These are phyloP conservation scores for Candida verbasci DNA, from an alignment of 805 yeast species.

Conservation along the genomic window DNA sequence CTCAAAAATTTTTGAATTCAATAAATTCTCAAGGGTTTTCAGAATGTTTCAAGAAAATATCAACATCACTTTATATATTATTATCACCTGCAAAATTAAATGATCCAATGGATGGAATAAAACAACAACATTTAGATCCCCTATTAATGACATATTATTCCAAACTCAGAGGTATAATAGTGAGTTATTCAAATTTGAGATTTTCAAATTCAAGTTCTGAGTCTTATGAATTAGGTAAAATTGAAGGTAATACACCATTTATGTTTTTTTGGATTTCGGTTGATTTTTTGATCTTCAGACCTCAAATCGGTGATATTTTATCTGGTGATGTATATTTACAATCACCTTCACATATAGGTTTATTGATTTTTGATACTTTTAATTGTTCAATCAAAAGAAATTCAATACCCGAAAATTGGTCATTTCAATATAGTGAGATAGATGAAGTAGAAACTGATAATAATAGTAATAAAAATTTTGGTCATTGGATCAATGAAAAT, in stretches of 20 bases:
- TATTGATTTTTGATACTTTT: constrained; percentile 87
- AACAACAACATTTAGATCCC: constrained; percentile 85
- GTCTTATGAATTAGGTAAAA: constrained; percentile 38
- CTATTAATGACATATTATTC: constrained; percentile 77
- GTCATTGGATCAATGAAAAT: constrained; percentile 81
- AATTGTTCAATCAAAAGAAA: constrained; percentile 87
- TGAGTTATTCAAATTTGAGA: constrained; percentile 68
- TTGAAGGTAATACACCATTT: constrained; percentile 80
- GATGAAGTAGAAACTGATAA: constrained; percentile 44
- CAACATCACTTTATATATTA: constrained; percentile 69
- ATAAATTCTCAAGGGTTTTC: constrained; percentile 44
- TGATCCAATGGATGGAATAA: constrained; percentile 73
- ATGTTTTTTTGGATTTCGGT: constrained; percentile 83
- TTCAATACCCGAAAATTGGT: constrained; percentile 84
- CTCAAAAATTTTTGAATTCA: constrained; percentile 31
- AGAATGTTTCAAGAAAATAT: constrained; percentile 63
- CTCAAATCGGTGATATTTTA: constrained; percentile 77
- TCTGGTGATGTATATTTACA: constrained; percentile 91
- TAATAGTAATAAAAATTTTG: constrained; percentile 58
- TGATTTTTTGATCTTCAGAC: constrained; percentile 85
- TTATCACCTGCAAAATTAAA: constrained; percentile 77
- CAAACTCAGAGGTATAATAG: constrained; percentile 74
- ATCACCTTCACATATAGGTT: constrained; percentile 91
- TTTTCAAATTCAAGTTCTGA: constrained; percentile 37
- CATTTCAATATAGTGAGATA: constrained; percentile 72